These are phyloP conservation scores for Neurospora terricola DNA, from an alignment of 495 filamentous ascomycete species.

Conservation along the genomic window DNA sequence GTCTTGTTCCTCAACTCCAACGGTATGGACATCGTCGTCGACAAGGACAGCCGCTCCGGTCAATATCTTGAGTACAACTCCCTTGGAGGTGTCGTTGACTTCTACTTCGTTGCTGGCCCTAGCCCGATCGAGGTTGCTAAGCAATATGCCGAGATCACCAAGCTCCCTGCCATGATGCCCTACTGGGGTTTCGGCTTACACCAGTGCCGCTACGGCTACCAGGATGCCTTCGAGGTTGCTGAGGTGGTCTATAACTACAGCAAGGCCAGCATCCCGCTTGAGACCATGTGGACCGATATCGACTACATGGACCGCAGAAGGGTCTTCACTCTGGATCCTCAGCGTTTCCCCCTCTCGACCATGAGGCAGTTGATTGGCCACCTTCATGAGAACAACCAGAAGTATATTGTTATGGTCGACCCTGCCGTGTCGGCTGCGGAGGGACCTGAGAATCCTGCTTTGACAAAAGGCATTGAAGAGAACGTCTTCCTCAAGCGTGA, in stretches of 20 bases:
- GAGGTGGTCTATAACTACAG: slow-evolving; percentile 77
- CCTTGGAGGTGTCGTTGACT: slow-evolving; percentile 70
- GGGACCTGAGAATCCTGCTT: slow-evolving; percentile 58
- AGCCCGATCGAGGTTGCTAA: slow-evolving; percentile 58
- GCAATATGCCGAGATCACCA: slow-evolving; percentile 65
- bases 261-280: slow-evolving; percentile 63
- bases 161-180: slow-evolving; percentile 65
- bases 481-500: slow-evolving; percentile 55
- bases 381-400: slow-evolving; percentile 63
- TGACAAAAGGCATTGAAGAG: slow-evolving; percentile 49
- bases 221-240: slow-evolving; percentile 66
- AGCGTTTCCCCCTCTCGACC: slow-evolving; percentile 56
- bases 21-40: slow-evolving; percentile 82
- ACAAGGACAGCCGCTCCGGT: slow-evolving; percentile 46
- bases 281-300: slow-evolving; percentile 88
- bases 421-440: slow-evolving; percentile 64
- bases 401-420: slow-evolving; percentile 84
- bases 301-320: slow-evolving; percentile 62
- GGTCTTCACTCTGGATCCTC: slow-evolving; percentile 67
- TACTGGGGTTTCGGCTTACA: slow-evolving; percentile 84
- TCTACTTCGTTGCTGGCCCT: slow-evolving; percentile 75
- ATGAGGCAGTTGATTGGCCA: slow-evolving; percentile 62
- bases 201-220: slow-evolving; percentile 75
- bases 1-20: slow-evolving; percentile 78
- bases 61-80: slow-evolving; percentile 82